phyloP scores from a whole-genome alignment of 805 yeast genomes.

The Hanseniaspora hatyaiensis region DNA sequence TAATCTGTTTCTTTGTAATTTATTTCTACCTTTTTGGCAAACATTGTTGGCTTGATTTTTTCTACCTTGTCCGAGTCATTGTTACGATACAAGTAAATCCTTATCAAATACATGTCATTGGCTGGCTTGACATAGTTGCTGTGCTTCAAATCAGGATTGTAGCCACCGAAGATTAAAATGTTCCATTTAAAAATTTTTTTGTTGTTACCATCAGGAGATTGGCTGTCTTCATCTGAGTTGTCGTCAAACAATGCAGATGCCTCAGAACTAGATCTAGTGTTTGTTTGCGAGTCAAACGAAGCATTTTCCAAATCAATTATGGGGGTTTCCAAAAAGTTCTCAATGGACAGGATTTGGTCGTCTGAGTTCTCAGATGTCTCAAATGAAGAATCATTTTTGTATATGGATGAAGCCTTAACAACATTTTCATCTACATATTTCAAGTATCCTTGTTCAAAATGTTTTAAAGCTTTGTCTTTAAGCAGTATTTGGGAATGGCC shows the following conservation, averaged over 20 bases:
- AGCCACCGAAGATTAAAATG: conserved; percentile 11
- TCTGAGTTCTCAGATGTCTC: too few relatives aligned
- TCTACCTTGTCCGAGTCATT: background rate
- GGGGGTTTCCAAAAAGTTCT: background rate
- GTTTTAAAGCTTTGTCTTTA: background rate
- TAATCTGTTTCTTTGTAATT: background rate
- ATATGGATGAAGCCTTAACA: background rate
- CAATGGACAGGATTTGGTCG: background rate
- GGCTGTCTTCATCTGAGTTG: background rate
- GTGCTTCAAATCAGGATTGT: background rate
- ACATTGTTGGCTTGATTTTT: background rate
- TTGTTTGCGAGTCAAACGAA: background rate
- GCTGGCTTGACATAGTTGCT: background rate
- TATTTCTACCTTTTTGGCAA: background rate
- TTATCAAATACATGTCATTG: conserved; percentile 1
- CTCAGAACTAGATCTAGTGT: background rate
- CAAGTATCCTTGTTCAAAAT: conserved; percentile 2
- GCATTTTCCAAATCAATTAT: background rate
- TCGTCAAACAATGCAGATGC: background rate
- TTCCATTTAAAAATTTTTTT: background rate
- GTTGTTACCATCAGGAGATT: too few relatives aligned
- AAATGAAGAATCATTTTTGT: background rate
- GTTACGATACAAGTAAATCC: background rate
- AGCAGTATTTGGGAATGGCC: conserved; percentile 30
- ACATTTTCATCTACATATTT: background rate